Percentiles rank a stretch among this genome's conserved stretches.
Evolutionary conservation across 768 basidiomycete species (phyloP).

Genomic region (Ramaria rubella): DNA sequence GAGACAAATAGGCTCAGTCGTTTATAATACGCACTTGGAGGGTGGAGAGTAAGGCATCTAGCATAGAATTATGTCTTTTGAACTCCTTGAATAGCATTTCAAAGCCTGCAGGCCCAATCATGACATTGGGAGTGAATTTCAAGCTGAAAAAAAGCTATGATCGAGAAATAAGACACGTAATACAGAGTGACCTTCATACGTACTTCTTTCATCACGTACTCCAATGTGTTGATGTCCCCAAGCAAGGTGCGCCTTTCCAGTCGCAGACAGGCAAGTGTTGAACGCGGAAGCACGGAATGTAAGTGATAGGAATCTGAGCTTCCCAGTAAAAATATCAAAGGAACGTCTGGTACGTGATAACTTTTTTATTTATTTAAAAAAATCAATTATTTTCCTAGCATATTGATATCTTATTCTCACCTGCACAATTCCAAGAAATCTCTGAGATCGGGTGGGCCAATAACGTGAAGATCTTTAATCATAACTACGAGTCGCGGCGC

Average conservation of each 20-base stretch:
- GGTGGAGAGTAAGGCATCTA: constrained; percentile 50
- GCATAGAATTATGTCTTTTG: constrained; percentile 46
- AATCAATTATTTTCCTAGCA: neutral
- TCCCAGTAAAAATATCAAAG: constrained; percentile 47
- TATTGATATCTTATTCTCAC: constrained; percentile 26
- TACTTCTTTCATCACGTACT: constrained; percentile 52
- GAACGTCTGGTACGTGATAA: constrained; percentile 44
- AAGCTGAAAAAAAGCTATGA: constrained; percentile 57
- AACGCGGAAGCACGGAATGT: constrained; percentile 51
- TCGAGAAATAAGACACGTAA: neutral
- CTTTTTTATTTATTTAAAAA: constrained; percentile 38
- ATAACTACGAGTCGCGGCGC: constrained; percentile 46
- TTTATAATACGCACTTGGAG: constrained; percentile 44
- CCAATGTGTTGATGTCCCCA: constrained; percentile 40
- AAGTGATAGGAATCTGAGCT: constrained; percentile 38
- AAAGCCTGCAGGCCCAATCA: constrained; percentile 53
- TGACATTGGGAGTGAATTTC: constrained; percentile 50
- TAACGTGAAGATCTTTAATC: constrained; percentile 70
- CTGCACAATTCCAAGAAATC: constrained; percentile 70
- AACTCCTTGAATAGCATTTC: constrained; percentile 54
- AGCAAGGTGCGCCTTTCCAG: constrained; percentile 47
- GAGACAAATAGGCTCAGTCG: neutral
- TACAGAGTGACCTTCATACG: neutral
- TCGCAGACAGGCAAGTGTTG: constrained; percentile 52
- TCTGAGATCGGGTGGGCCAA: constrained; percentile 54